Conservation (phyloP, 2,329 filamentous ascomycete species). For the Sporothrix protearum region DNA sequence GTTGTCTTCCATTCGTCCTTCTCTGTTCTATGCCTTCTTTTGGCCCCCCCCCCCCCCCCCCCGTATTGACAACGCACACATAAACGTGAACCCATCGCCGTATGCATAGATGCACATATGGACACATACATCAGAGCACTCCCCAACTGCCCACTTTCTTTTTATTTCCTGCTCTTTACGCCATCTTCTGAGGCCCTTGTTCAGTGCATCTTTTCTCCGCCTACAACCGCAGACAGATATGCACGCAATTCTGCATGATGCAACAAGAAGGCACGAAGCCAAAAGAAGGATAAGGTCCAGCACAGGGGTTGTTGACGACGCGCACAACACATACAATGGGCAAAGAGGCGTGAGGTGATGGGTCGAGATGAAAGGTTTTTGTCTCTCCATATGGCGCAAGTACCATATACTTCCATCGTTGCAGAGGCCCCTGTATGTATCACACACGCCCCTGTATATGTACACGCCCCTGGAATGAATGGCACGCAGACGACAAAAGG, state of each 20-base stretch:
- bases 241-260: slow-evolving; percentile 15
- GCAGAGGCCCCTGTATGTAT: neutral
- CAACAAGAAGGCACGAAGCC: neutral
- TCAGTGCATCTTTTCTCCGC: neutral
- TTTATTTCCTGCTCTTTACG: neutral
- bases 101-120: neutral
- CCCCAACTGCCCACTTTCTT: neutral
- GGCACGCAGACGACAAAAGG: neutral
- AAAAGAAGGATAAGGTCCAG: neutral
- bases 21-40: neutral
- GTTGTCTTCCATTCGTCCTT: neutral
- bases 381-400: neutral
- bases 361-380: neutral
- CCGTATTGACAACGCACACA: slow-evolving; percentile 11
- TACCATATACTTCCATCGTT: neutral
- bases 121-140: neutral
- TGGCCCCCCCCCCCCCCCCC: too few relatives aligned
- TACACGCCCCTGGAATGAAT: neutral
- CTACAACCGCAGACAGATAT: neutral
- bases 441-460: neutral
- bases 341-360: neutral
- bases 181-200: neutral
- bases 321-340: neutral
- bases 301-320: neutral
- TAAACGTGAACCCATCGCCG: neutral